Base-by-base conservation (phyloP, 805 yeast genomes). In the Saccharomycopsis guyanensis region DNA sequence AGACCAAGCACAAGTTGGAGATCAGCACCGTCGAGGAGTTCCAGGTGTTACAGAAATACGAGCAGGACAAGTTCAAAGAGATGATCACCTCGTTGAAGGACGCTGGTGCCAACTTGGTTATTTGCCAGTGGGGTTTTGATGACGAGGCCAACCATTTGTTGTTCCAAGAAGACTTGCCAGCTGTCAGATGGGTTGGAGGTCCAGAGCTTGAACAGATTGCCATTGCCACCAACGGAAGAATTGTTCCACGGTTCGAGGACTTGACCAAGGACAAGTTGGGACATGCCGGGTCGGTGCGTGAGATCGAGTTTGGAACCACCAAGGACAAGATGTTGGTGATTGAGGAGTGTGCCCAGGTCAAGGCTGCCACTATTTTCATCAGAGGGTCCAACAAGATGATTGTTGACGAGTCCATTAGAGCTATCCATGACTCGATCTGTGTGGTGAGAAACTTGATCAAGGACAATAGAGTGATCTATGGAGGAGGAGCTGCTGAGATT, bases 321-420 rank as follows among this genome's bases (percentile, higher is more conserved):
- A 33, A 33, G 37, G 98, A 94, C 59, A 82, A 93, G 58, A 93
- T 93, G 97, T 71, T 93, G 54, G 93, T 89, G 22, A 80, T 93
- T 53, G 97, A 91, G 68, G 86, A 89, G 53, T 33, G 52, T 23
- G 97, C 93, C 60, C 94, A 87, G 58, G 70, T 82, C 51, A 86
- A 86, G 65, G 97, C 97, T 3, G 93, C 98, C 71, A 88, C 97
- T 2, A 80, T 93, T 57, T 95, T 93, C 22, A 69, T 93, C 55
- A 78, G 99, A 63, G 98, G 98, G 56, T 97, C 98, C 35, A 95
- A 98, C 16, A 95, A 91, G 54, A 96, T 89, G 65, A 86, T 91
- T 2, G 72, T 94, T 51, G 97, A 89, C 54, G 98, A 93, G 69
- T 94, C 96, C 27, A 97, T 91, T 65, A 81, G 99, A 65, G 88